Percentiles rank a stretch among this genome's conserved stretches.
Conservation (phyloP, 164 flowering plant genomes). For the Akebia trifoliata region DNA sequence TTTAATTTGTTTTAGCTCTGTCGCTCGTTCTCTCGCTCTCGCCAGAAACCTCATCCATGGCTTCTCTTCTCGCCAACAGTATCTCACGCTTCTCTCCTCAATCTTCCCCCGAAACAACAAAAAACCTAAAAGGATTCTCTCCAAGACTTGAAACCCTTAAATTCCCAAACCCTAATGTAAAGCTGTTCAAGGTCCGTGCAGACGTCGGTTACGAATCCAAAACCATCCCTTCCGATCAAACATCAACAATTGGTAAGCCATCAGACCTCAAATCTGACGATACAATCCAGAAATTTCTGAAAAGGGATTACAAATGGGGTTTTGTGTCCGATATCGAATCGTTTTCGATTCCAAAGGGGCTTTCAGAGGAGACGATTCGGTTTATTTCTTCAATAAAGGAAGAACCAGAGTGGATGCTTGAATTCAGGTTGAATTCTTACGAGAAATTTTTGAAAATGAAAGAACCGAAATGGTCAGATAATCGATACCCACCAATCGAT, state of each 20-base stretch:
- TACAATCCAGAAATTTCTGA: slow-evolving; percentile 53
- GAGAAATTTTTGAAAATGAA: slow-evolving; percentile 58
- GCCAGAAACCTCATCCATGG: slow-evolving; percentile 13
- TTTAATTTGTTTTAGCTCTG: no score
- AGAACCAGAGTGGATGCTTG: slow-evolving; percentile 96
- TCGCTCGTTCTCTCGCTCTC: background rate
- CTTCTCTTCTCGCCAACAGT: slow-evolving; percentile 14
- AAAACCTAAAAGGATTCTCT: slow-evolving; percentile 11
- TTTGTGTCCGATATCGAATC: slow-evolving; percentile 65
- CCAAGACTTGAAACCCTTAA: slow-evolving; percentile 2
- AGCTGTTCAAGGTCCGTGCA: slow-evolving; percentile 36
- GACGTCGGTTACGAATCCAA: slow-evolving; percentile 44
- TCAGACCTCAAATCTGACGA: slow-evolving; percentile 25
- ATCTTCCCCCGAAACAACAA: slow-evolving; percentile 11
- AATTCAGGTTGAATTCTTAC: slow-evolving; percentile 62
- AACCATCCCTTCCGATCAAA: slow-evolving; percentile 23
- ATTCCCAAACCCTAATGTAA: background rate
- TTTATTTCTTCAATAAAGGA: slow-evolving; percentile 57
- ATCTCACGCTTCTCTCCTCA: slow-evolving; percentile 14
- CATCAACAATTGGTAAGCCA: no score
- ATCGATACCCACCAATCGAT: slow-evolving; percentile 60
- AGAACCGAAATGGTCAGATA: slow-evolving; percentile 89
- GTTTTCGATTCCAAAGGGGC: slow-evolving; percentile 75
- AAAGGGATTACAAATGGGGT: slow-evolving; percentile 71
- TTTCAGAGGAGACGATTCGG: slow-evolving; percentile 66